Evolutionary conservation across 345 rosid species (phyloP), one percentile per base, ranked within the genome.

Genomic region (Ricinus communis): DNA sequence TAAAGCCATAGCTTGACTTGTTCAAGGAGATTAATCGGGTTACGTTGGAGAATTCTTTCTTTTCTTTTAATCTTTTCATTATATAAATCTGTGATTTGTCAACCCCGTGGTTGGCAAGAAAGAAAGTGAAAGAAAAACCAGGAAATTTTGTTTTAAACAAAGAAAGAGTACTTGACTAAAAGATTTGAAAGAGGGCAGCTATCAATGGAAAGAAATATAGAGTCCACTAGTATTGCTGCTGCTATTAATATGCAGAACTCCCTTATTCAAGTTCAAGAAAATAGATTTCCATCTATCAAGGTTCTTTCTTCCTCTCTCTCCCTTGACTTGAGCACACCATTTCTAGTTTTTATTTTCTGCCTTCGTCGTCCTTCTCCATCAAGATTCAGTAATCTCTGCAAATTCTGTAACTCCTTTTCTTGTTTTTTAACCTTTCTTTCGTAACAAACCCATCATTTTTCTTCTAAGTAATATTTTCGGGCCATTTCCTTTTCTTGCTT

Each of bases 211-310:
- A 60, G 54, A 50, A 6, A 45, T 50, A 41, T 21, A 14, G 78
- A 61, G 62, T 55, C 62, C 25, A 72, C 64, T 46, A 28, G 45
- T 59, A n/a, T 56, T 36, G 15, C 31, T 70, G 56, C 66, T 13
- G 61, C 45, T 59, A 27, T 40, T 60, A 68, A 68, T 73, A 56
- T 15, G 53, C 80, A 78, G 70, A 76, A 47, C 67, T 66, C 63
- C 65, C 78, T 52, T 40, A 30, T 76, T 69, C 78, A 80, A 65
- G 75, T 60, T 72, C 87, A 72, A 77, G 67, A 68, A 71, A 72
- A 62, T 66, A 68, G 65, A 72, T 51, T 67, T 73, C 60, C 79
- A 31, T 72, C 80, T 73, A 69, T 67, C 79, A 77, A 81, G 88
- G 85, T 82, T 74, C 67, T 25, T 3, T 25, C 22, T 49, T 24